Evolutionary conservation across 345 rosid genomes (phyloP).

Genomic region (Camelina neglecta): DNA sequence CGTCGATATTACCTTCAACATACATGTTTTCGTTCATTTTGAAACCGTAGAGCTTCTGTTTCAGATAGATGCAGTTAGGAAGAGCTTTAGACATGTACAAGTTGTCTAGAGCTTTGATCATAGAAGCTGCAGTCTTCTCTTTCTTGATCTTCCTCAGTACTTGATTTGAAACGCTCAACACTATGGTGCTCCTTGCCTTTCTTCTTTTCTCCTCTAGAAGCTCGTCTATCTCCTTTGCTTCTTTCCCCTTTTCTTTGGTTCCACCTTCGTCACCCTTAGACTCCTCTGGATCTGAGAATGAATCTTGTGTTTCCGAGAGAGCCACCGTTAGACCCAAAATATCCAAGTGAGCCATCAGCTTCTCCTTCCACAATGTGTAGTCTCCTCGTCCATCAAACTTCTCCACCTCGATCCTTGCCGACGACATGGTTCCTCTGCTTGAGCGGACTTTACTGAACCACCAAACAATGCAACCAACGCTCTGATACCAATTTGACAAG

Average conservation of each 20-base stretch:
- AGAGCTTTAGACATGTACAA: neutral
- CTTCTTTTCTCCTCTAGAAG: neutral
- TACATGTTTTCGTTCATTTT: neutral
- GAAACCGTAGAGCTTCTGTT: neutral
- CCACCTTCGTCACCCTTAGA: no score
- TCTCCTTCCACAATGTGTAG: no score
- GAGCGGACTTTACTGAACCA: no score
- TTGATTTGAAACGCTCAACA: neutral
- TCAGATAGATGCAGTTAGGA: neutral
- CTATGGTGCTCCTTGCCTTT: neutral
- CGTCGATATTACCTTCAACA: neutral
- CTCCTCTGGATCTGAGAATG: neutral
- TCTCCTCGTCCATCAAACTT: no score
- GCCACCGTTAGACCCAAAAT: neutral
- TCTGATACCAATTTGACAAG: no score
- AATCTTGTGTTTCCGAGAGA: neutral
- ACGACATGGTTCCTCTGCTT: no score
- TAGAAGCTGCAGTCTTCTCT: neutral
- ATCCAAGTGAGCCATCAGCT: no score
- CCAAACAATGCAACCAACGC: no score
- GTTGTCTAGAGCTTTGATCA: neutral
- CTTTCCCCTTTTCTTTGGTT: no score
- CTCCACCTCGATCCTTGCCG: no score
- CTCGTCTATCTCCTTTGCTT: neutral
- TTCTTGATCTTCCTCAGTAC: neutral